Percentiles rank a stretch among this genome's conserved stretches.
Conservation (phyloP, 2,329 filamentous ascomycete genomes). For the Alternaria sp. region DNA sequence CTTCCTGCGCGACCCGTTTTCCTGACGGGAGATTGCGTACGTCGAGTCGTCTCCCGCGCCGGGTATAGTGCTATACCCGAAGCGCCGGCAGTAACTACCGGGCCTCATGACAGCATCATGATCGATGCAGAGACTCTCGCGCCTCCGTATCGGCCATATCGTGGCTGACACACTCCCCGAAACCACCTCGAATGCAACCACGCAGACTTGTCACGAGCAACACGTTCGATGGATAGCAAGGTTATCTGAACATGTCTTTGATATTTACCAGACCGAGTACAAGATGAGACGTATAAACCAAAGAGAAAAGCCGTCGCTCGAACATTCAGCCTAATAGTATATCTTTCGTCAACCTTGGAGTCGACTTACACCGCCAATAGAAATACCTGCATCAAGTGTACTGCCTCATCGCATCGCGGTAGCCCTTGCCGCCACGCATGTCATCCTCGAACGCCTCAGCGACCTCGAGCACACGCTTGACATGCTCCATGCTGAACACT, state of each 20-base stretch:
- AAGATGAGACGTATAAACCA: not conserved
- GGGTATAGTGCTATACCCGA: not conserved
- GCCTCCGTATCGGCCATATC: not conserved
- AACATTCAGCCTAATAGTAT: not conserved
- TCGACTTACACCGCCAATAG: no score
- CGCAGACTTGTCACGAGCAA: no score
- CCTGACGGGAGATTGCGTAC: not conserved
- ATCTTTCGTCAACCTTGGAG: no score
- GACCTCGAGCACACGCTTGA: slow-evolving; percentile 84
- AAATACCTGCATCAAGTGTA: slow-evolving; percentile 63
- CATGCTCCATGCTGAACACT: slow-evolving; percentile 78
- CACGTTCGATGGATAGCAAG: no score
- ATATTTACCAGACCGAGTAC: not conserved
- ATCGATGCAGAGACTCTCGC: no score
- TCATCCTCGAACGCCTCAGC: slow-evolving; percentile 84
- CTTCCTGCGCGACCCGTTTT: not conserved
- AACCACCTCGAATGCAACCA: no score
- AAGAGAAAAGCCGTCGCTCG: not conserved
- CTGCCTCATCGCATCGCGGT: slow-evolving; percentile 83
- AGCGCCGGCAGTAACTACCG: not conserved
- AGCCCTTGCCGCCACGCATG: slow-evolving; percentile 81
- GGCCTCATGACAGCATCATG: not conserved
- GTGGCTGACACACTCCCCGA: no score
- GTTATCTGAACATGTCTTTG: no score
- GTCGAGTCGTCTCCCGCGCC: not conserved